Evolutionary conservation across 108 stramenopile species (phyloP).

Genomic region (Nannochloropsis salina): DNA sequence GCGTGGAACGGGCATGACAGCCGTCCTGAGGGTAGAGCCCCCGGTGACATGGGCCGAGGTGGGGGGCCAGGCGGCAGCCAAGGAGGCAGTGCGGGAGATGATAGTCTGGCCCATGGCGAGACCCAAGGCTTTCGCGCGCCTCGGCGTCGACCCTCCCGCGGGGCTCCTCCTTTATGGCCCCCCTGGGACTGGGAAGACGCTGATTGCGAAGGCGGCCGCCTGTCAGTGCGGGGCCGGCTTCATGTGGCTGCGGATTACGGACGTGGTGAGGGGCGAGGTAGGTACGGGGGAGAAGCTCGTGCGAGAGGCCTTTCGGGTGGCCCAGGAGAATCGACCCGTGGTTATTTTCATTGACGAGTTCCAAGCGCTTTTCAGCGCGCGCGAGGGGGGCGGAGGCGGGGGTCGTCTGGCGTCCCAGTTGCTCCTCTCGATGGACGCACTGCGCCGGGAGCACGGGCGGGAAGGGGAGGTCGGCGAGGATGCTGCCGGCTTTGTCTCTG

Average conservation of each 20-base stretch:
- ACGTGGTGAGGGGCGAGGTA: constrained; percentile 50
- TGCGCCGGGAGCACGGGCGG: not conserved
- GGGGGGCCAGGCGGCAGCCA: constrained; percentile 35
- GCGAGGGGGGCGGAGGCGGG: constrained; percentile 26
- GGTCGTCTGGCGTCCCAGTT: constrained; percentile 40
- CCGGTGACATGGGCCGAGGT: not conserved
- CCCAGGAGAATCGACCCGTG: constrained; percentile 43
- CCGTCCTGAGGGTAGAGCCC: not conserved
- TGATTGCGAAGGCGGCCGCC: constrained; percentile 55
- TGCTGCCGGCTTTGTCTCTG: constrained; percentile 26
- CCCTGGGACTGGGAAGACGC: constrained; percentile 57
- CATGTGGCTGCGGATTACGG: constrained; percentile 39
- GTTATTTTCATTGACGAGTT: constrained; percentile 59
- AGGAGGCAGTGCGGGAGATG: constrained; percentile 35
- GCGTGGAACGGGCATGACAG: not conserved
- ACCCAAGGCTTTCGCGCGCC: constrained; percentile 34
- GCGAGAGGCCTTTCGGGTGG: constrained; percentile 39
- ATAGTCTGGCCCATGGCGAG: constrained; percentile 31
- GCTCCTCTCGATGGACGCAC: constrained; percentile 40
- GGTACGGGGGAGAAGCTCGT: constrained; percentile 49
- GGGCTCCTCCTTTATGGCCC: constrained; percentile 56
- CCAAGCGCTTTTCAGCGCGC: constrained; percentile 36
- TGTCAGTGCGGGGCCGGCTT: constrained; percentile 51
- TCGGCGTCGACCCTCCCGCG: constrained; percentile 36
- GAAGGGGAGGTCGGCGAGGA: not conserved